These are phyloP conservation scores for Xanthoparmelia taractica DNA, from an alignment of 495 filamentous ascomycete species.

Conservation along the genomic window DNA sequence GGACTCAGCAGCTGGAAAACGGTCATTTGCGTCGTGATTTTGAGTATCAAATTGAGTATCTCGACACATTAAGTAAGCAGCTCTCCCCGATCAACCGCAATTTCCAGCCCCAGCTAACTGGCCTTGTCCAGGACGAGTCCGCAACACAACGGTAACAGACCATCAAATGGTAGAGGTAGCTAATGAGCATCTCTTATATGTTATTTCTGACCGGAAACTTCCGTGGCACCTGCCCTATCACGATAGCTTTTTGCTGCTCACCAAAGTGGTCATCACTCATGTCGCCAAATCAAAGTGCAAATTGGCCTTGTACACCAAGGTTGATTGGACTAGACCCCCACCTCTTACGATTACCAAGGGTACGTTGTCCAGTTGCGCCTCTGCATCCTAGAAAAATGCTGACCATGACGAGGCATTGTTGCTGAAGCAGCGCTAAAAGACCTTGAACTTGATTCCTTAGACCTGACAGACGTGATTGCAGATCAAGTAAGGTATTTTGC, in stretches of 20 bases:
- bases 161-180: conserved; percentile 84
- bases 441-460: conserved; percentile 71
- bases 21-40: conserved; percentile 68
- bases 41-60: conserved; percentile 64
- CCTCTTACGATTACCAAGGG: conserved; percentile 32
- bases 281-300: conserved; percentile 86
- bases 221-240: conserved; percentile 86
- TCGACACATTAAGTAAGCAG: conserved; percentile 53
- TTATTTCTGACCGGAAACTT: conserved; percentile 76
- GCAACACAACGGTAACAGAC: conserved; percentile 56
- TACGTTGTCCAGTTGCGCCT: background rate
- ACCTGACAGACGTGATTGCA: conserved; percentile 74
- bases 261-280: conserved; percentile 90
- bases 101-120: background rate
- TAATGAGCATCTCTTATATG: conserved; percentile 94
- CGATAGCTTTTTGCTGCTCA: conserved; percentile 72
- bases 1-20: conserved; percentile 56
- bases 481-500: conserved; percentile 78
- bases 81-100: background rate
- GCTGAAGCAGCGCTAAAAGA: conserved; percentile 74
- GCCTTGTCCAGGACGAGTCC: conserved; percentile 37
- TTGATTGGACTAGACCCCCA: conserved; percentile 72
- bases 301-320: conserved; percentile 75
- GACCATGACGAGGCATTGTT: conserved; percentile 43
- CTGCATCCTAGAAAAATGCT: background rate